Base-by-base conservation (phyloP, 108 stramenopile genomes). In the Cyclostephanos tholiformis region DNA sequence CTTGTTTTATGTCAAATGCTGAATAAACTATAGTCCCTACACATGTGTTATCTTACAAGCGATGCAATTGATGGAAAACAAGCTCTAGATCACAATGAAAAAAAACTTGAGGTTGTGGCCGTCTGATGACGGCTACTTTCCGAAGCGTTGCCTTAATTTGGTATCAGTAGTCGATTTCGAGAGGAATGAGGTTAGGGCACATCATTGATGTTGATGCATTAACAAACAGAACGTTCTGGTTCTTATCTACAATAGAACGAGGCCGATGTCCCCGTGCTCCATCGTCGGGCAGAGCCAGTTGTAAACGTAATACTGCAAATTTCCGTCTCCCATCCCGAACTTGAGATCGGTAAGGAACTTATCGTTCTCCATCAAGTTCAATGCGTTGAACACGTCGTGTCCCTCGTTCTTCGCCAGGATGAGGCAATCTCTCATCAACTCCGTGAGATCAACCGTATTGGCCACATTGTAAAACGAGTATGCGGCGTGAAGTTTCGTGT, bases 391-490 rank as follows among this genome's bases (percentile, higher is more conserved):
- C 3, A 99, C 99, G 82, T 99, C 99, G 60, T 84, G 72, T 48
- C 86, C 95, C 43, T 82, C 84, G 19, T 86, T 69, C 56, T 89
- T 87, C 3, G 99, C 99, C 72, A 96, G 70, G 61, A 97, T 88
- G 71, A 99, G 89, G 30, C 92, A 88, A 82, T 98, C 97, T 57
- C 85, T 82, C 97, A 99, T 98, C 64, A 99, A 84, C 55, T 95
- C 92, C 55, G 69, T 66, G 66, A 95, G 78, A 25, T 77, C 48
- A 64, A 98, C 88, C 13, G 87, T 85, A 23, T 91, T 95, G 27
- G 98, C 98, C 16, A 99, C 96, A 77, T 98, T 99, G 90, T 99
- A 99, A 76, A 91, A 99, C 19, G 90, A 91, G 83, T 98, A 99
- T 7, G 94, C 99, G 8, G 98, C 99, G 74, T 84, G 77, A 44